Evolutionary conservation across 768 basidiomycete genomes (phyloP).

Genomic region (Galerina sulciceps): DNA sequence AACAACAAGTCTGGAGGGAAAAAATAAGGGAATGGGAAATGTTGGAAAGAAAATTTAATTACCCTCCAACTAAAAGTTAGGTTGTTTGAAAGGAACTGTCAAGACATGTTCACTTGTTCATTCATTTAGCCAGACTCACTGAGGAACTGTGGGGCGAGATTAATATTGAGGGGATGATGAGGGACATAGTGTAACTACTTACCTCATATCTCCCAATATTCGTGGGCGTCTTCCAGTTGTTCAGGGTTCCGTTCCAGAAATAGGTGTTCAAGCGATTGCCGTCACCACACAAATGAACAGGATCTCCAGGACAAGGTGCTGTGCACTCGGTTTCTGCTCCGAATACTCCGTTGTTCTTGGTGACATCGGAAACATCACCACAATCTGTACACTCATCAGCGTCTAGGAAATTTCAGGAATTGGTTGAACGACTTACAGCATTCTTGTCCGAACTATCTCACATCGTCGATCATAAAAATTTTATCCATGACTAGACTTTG

Average conservation of each 20-base stretch:
- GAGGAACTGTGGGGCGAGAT: conserved; percentile 40
- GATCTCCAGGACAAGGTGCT: conserved; percentile 70
- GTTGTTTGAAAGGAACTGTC: conserved; percentile 18
- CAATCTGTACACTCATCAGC: conserved; percentile 50
- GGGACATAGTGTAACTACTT: conserved; percentile 15
- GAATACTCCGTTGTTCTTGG: conserved; percentile 38
- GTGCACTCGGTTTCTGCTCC: conserved; percentile 48
- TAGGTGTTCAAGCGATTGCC: conserved; percentile 57
- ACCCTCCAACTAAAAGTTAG: conserved; percentile 49
- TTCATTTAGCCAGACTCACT: conserved; percentile 31
- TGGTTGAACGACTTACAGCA: conserved; percentile 59
- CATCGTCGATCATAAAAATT: conserved; percentile 7
- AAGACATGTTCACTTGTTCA: background rate
- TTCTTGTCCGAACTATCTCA: conserved; percentile 58
- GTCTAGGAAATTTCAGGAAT: background rate
- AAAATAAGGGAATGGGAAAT: conserved; percentile 3
- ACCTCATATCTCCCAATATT: conserved; percentile 77
- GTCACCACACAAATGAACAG: conserved; percentile 70
- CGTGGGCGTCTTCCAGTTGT: conserved; percentile 67
- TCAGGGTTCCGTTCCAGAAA: conserved; percentile 54
- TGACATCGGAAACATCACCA: conserved; percentile 66
- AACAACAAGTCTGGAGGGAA: conserved; percentile 57
- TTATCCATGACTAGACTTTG: background rate
- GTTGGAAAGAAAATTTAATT: conserved; percentile 21
- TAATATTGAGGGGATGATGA: background rate